phyloP scores from a whole-genome alignment of 768 basidiomycete species.

The Auriculariales sp. region DNA sequence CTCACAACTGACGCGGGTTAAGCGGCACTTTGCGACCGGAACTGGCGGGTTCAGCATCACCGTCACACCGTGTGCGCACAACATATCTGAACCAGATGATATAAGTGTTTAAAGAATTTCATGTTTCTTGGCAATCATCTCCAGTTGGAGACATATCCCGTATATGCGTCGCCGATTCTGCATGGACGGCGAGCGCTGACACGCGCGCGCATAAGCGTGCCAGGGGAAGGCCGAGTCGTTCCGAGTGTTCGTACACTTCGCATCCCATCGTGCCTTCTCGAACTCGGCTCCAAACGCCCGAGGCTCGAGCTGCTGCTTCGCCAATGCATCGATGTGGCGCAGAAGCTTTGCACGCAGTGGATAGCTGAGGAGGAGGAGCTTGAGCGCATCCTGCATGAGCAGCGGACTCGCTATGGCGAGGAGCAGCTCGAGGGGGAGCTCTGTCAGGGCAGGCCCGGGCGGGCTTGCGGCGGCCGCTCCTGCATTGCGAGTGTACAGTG shows the following conservation, averaged over 20 bases:
- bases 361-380: not conserved
- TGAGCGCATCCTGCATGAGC: not conserved
- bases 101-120: not conserved
- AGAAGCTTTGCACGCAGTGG: not conserved
- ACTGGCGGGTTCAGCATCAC: no score
- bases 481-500: not conserved
- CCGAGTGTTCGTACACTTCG: not conserved
- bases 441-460: not conserved
- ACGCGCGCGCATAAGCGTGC: not conserved
- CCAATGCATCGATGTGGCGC: not conserved
- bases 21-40: no score
- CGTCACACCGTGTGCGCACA: no score
- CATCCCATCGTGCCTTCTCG: not conserved
- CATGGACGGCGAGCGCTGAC: not conserved
- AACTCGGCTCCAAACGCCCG: not conserved
- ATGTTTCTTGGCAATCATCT: not conserved
- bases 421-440: not conserved
- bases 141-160: not conserved
- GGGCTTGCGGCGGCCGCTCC: not conserved
- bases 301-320: not conserved
- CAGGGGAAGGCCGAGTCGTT: not conserved
- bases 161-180: not conserved
- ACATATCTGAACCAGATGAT: no score
- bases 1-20: no score
- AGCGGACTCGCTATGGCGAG: not conserved